Evolutionary conservation across 1,284 basidiomycete genomes (phyloP), one percentile per base, ranked within the genome.

Genomic region (Erythrobasidium hasegawianum): DNA sequence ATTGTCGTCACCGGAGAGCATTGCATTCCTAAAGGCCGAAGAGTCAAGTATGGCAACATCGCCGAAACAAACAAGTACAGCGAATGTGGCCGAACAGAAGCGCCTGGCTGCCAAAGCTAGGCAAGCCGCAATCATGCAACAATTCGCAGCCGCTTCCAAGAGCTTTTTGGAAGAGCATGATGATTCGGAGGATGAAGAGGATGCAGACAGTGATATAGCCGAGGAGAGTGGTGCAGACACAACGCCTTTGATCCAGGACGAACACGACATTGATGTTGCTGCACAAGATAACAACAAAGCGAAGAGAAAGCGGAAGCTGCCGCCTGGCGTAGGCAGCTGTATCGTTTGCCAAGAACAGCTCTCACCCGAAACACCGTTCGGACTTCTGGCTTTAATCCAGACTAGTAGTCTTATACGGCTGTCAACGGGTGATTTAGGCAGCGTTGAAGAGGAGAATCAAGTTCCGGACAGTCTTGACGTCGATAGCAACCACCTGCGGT

Each of bases 331-430:
- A 70, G 96, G 95, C 0, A 88, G 87, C 26, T 99, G 96, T 77
- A 98, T 99, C 71, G 90, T 98, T 8, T 99, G 96, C 74, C 96
- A 98, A 77, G 96, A 98, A 76, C 88, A 92, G 68, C 84, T 97
- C 55, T 88, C 86, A 68, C 78, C 81, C 0, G 79, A 83, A 13
- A 83, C 84, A 67, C 81, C 89, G 0, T 97, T 97, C 75, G 96
- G 96, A 13, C 86, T 85, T 54, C 83, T 99, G n/a, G 90, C 89
- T 1, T 81, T 95, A 66, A 77, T 98, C 3, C 95, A 98, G 76
- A 87, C 91, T 0, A 97, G 93, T 77, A 83, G 89, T 41, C 80
- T 93, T 59, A 81, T 98, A 39, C 85, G 94, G 50, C 83, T 83
- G 68, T 89, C 87, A 71, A 89, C 86, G 1, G 86, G 90, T 70